Base-by-base conservation (phyloP, 495 filamentous ascomycete species). In the Extremus antarcticus region DNA sequence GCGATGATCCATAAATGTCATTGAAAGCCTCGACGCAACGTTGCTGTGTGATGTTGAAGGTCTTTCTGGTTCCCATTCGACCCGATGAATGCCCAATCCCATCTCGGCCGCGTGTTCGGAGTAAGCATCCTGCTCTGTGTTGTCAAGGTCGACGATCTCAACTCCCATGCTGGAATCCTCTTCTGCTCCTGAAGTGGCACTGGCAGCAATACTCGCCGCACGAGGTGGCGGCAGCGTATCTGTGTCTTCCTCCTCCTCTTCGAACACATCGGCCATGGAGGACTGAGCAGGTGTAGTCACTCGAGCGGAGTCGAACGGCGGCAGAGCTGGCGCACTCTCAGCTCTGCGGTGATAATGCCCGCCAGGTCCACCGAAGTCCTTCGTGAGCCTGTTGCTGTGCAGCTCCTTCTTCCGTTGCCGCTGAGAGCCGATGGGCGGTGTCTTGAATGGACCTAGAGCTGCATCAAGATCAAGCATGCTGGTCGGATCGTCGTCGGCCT, bases 401-500 rank as follows among this genome's bases (percentile, higher is more conserved):
- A 98, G 82, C 56, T 85, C 80, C 29, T 35, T n/a, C 60, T 84
- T 84, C 54, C 84, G 85, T 78, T 78, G 49, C 68, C 72, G 59
- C 74, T 76, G 55, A 78, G 58, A 56, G 29, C 54, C 64, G 10
- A 65, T 40, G 29, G 54, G 71, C 2, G 88, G 88, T 1, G 87
- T 91, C 63, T 92, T 90, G 70, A 94, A 94, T 0, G 92, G 90
- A 1, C 88, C 88, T 11, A 98, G 73, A n/a, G 91, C 92, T 35
- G 90, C 92, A 74, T 98, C 92, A 40, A 98, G 73, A 71, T 98
- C 92, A 51, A 98, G 91, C 55, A 95, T 80, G 3, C 85, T 87
- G 61, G 82, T 89, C 47, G 82, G 73, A 1, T 72, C 59, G 51
- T 87, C 83, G 32, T 78, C 19, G 75, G n/a, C n/a, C 13, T 84